Base-by-base conservation (phyloP, 768 basidiomycete genomes). In the Psilocybe tampanensis region DNA sequence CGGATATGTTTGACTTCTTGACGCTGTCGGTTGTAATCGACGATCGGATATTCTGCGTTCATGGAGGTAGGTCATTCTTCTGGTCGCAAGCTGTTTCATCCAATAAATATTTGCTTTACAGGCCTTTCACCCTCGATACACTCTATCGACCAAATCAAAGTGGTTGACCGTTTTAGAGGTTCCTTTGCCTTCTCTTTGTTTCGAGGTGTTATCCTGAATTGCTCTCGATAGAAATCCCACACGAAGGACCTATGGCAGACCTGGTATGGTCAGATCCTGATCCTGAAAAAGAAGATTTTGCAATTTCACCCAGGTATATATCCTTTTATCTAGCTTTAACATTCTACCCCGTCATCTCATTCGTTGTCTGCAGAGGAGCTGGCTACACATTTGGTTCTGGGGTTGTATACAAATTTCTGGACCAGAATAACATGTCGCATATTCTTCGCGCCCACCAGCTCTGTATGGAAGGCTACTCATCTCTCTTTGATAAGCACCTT, bases 191-290 rank as follows among this genome's bases (percentile, higher is more conserved):
- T 52, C 59, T 52, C 51, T 32, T 60, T 58, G 47, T 29, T 9
- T 29, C 56, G 56, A 64, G n/a, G n/a, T n/a, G n/a, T n/a, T n/a
- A n/a, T n/a, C n/a, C n/a, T n/a, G n/a, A n/a, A n/a, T n/a, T 69
- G 53, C 34, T 66, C 66, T 63, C 65, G 52, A 47, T 62, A 95
- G 97, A 99, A 79, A 98, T 99, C 56, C 97, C 97, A 42, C 97
- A 98, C 66, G 97, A 99, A 73, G 97, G 97, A 3, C 96, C 97
- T 23, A 98, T 99, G 95, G 96, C 96, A 12, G 97, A 99, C 81
- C 83, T 99, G 24, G 97, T 99, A 1, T 99, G 97, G 97, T 98
- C 95, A 44, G 97, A 99, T 82, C 97, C 97, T 33, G 97, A 99
- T 75, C 86, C 94, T 34, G 97, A 99, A 73, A 99, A 98, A 72